Evolutionary conservation across 2,329 filamentous ascomycete genomes (phyloP).

Genomic region (Cercospora sp.): DNA sequence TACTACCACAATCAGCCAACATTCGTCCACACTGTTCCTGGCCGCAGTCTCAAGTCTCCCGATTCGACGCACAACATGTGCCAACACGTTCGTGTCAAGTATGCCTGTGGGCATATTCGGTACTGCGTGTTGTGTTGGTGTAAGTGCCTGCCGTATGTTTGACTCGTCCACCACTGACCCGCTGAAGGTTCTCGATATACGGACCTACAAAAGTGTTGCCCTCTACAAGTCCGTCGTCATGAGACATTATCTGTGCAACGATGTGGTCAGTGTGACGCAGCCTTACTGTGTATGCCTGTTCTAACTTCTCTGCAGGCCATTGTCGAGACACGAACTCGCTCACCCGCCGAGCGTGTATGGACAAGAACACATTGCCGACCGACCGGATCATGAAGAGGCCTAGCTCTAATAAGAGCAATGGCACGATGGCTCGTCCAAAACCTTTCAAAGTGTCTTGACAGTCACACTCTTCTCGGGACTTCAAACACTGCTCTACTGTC

Average conservation of each 20-base stretch:
- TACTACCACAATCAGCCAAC: background rate
- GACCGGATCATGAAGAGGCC: slow-evolving; percentile 11
- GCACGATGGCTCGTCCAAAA: slow-evolving; percentile 8
- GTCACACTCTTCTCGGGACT: background rate
- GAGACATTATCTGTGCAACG: slow-evolving; percentile 22
- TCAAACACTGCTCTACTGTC: background rate
- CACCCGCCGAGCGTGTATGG: slow-evolving; percentile 17
- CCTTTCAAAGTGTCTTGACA: slow-evolving; percentile 11
- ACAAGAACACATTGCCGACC: slow-evolving; percentile 8
- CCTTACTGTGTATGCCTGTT: background rate
- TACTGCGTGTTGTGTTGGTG: slow-evolving; percentile 28
- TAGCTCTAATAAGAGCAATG: background rate
- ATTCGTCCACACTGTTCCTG: slow-evolving; percentile 6
- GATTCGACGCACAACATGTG: slow-evolving; percentile 17
- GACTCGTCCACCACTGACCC: slow-evolving; percentile 6
- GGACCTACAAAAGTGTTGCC: slow-evolving; percentile 25
- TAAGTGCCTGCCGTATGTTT: slow-evolving; percentile 6
- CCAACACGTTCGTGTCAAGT: slow-evolving; percentile 25
- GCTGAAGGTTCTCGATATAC: slow-evolving; percentile 23
- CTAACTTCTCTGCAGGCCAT: slow-evolving; percentile 11
- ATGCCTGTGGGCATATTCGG: slow-evolving; percentile 23
- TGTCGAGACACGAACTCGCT: slow-evolving; percentile 26
- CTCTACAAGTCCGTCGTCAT: slow-evolving; percentile 21
- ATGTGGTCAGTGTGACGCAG: slow-evolving; percentile 17
- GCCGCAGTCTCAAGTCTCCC: background rate